Conservation (phyloP, 306 rosid species). For the Vicia villosa region DNA sequence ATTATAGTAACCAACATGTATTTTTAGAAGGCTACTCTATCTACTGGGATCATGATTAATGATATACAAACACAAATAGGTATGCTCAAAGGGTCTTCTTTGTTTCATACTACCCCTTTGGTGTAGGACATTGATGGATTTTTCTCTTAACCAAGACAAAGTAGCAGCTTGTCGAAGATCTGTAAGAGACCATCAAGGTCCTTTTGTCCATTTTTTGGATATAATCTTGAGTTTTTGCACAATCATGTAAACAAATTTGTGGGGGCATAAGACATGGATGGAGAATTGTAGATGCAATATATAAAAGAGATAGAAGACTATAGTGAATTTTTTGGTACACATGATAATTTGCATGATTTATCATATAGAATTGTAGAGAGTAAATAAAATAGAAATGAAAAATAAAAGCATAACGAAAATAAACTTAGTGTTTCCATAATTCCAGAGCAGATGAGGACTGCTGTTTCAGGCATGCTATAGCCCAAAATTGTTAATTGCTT, state of each 20-base stretch:
- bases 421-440: not conserved
- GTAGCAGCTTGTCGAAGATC: not conserved
- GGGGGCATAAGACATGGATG: not conserved
- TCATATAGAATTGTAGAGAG: too few species aligned
- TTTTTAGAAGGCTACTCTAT: not conserved
- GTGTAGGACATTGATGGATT: not conserved
- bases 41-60: not conserved
- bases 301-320: not conserved
- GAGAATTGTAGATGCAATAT: not conserved
- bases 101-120: not conserved
- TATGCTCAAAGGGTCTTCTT: slow-evolving; percentile 12
- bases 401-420: not conserved
- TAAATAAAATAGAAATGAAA: not conserved
- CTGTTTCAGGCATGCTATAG: not conserved
- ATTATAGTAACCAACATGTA: not conserved
- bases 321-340: not conserved
- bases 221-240: not conserved
- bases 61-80: not conserved
- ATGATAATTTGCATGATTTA: too few species aligned
- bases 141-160: slow-evolving; percentile 4
- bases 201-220: not conserved
- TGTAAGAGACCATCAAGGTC: not conserved
- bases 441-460: not conserved
- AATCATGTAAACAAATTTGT: not conserved
- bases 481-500: not conserved